Percentiles rank a stretch among this genome's conserved stretches.
These are phyloP conservation scores for Chamaenerion angustifolium DNA, from an alignment of 345 rosid genomes.

Conservation along the genomic window DNA sequence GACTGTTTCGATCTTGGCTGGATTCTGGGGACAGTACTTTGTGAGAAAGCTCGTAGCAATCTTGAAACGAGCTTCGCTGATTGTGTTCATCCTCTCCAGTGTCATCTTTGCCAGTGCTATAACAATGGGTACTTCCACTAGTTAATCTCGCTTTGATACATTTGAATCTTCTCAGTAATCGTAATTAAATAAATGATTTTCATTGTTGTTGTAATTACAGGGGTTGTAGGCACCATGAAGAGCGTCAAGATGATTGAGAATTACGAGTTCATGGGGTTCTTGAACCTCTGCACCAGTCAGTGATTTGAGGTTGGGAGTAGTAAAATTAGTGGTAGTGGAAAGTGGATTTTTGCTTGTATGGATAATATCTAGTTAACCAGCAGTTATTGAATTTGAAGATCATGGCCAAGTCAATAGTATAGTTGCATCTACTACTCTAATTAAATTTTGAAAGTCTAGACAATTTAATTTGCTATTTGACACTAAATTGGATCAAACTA, in stretches of 20 bases:
- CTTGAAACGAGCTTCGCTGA: constrained; percentile 50
- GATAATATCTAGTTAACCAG: too few relatives aligned
- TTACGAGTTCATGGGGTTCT: constrained; percentile 83
- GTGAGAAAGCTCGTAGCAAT: constrained; percentile 46
- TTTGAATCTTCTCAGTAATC: not conserved
- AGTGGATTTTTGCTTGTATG: too few relatives aligned
- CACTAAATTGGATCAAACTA: too few relatives aligned
- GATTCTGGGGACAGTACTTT: constrained; percentile 82
- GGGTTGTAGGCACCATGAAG: constrained; percentile 45
- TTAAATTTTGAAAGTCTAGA: too few relatives aligned
- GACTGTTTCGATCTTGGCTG: constrained; percentile 52
- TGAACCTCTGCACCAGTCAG: constrained; percentile 58
- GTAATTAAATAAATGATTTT: not conserved
- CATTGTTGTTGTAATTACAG: constrained; percentile 17
- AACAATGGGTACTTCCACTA: constrained; percentile 43
- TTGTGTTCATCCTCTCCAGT: constrained; percentile 63
- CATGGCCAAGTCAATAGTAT: too few relatives aligned
- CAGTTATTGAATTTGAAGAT: too few relatives aligned
- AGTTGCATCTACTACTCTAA: too few relatives aligned
- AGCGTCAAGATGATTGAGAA: constrained; percentile 53
- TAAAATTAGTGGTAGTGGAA: constrained; percentile 5
- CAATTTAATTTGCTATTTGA: too few relatives aligned
- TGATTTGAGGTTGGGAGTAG: constrained; percentile 11
- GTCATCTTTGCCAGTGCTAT: constrained; percentile 79
- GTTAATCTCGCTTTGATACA: not conserved